Evolutionary conservation across 73 alveolate species (phyloP).

Genomic region (Paramecium tetraurelia): DNA sequence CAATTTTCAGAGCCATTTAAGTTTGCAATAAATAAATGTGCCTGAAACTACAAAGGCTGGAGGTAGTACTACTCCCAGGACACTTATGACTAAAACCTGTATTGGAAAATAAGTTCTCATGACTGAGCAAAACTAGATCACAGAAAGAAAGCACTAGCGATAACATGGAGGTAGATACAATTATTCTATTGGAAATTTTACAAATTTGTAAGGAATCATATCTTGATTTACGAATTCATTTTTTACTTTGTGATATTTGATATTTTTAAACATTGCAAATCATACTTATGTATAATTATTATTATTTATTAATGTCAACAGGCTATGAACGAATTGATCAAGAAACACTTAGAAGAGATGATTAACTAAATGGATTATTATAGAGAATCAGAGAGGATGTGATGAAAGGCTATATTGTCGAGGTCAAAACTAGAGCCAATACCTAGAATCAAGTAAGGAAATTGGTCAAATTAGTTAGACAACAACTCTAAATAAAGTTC

Average conservation of each 20-base stretch:
- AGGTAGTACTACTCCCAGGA: background rate
- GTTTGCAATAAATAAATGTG: background rate
- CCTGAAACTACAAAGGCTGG: background rate
- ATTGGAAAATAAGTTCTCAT: background rate
- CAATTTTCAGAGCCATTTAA: background rate
- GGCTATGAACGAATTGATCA: background rate
- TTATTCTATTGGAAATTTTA: background rate
- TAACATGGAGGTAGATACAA: background rate
- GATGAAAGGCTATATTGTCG: background rate
- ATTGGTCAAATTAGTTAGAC: slow-evolving; percentile 20
- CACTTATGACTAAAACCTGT: background rate
- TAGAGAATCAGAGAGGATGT: background rate
- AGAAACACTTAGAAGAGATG: background rate
- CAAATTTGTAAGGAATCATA: background rate
- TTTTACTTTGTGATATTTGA: background rate
- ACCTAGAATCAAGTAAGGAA: background rate
- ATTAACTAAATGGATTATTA: background rate
- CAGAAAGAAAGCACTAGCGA: background rate
- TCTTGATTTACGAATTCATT: background rate
- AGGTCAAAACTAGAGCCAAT: slow-evolving; percentile 22
- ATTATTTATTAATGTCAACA: background rate
- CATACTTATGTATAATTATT: background rate
- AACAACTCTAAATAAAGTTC: slow-evolving; percentile 36
- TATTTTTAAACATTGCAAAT: background rate
- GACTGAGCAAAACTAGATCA: background rate